Evolutionary conservation across 2,329 filamentous ascomycete genomes (phyloP), one percentile per base, ranked within the genome.

Genomic region (Parascedosporium putredinis): DNA sequence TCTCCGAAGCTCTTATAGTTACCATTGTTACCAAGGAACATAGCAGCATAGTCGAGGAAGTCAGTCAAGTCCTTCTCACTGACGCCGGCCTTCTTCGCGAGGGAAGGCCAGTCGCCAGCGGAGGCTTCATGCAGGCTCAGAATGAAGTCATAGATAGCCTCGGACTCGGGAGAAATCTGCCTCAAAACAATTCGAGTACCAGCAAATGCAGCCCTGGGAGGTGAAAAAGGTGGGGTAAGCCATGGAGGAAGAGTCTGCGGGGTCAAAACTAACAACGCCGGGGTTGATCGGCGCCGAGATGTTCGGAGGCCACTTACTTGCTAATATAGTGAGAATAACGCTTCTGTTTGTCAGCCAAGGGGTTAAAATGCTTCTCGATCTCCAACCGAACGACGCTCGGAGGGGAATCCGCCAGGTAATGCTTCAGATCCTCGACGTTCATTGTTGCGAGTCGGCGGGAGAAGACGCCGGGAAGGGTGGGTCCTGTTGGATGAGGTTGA

Each of bases 331-430:
- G 90, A 55, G 90, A 86, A 74, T 96, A 96, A 62, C 86, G 83
- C 72, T 91, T 89, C 71, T 95, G 81, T 63, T 85, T 74, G 59
- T 86, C 79, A 49, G 70, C 76, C 53, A 93, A 67, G 31, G 82
- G 80, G 50, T 91, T 85, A 60, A 97, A 98, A 68, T 97, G 91
- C 63, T 88, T 86, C 69, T 88, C 88, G 64, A 97, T 93, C 64
- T 88, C 84, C 46, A 98, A 79, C 45, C 84, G 81, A 52, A 96
- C 91, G 51, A 96, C 81, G 45, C 83, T 86, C 1, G 93, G 93
- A 43, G 93, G 93, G 55, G 84, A 83, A 67, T 98, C 93, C 44
- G 93, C 90, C 53, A 95, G 77, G 66, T 95, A 96, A 63, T 95
- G 85, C 64, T 73, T 72, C 54, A 83, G 70, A 55, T 83, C 79